Base-by-base conservation (phyloP, 495 filamentous ascomycete genomes). In the Tuber microsphaerosporum region DNA sequence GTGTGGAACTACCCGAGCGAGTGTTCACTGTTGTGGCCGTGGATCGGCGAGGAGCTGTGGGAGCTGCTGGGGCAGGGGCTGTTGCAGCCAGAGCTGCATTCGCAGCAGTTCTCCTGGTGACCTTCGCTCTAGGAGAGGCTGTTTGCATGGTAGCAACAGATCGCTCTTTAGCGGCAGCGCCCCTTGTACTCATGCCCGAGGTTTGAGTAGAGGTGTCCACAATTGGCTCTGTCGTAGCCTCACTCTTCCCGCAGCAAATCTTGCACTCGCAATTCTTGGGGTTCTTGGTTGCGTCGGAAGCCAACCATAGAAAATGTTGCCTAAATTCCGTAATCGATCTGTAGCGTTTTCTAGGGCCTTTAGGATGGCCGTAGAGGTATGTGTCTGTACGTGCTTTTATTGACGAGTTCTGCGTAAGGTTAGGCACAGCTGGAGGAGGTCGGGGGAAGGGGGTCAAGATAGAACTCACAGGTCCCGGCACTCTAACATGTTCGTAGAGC, bases 311-410 rank as follows among this genome's bases (percentile, higher is more conserved):
- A 8, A 91, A 84, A 82, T 91, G 89, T 14, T 86, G 87, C 69
- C 89, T 88, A 83, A 91, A 91, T 65, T 91, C 89, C 7, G 81
- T 83, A 7, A 89, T 88, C 73, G 87, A 89, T 72, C 89, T 81
- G 77, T 86, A 91, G 8, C 88, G 85, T 81, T 90, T 90, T 74
- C 85, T 88, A 22, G 86, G 85, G 4, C 88, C 89, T 43, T 84
- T 79, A 1, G 89, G 89, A 76, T 91, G 86, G 43, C 89, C 89
- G 76, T 90, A 91, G 3, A 91, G 84, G 81, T 89, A 91, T 26
- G 86, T 87, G 80, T 91, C 89, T 79, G 87, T 84, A 42, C 85
- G 82, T 70, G 87, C 84, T 75, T 86, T 86, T 45, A 81, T 81
- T 22, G 26, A 34, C 26, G 56, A 65, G 14, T 65, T 65, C 56